phyloP scores from a whole-genome alignment of 169 alveolate species.

The Plasmodium gonderi region DNA sequence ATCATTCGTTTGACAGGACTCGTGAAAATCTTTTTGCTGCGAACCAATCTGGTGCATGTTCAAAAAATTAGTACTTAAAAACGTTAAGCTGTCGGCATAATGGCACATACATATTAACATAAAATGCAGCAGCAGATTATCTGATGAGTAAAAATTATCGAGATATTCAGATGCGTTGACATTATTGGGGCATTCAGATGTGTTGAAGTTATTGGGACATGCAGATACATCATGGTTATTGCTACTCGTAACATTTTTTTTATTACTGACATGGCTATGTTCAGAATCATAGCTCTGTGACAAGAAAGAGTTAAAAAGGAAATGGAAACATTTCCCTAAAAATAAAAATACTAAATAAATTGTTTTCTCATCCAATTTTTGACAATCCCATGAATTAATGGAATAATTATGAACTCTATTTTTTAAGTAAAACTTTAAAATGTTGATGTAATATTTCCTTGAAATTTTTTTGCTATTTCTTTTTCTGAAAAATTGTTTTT shows the following conservation, averaged over 20 bases:
- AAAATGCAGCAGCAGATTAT: slow-evolving; percentile 18
- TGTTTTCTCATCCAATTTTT: slow-evolving; percentile 38
- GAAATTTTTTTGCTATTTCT: slow-evolving; percentile 24
- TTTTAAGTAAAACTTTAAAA: slow-evolving; percentile 47
- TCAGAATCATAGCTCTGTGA: background rate
- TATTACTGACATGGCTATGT: background rate
- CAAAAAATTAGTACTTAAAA: slow-evolving; percentile 22
- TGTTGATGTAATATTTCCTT: slow-evolving; percentile 43
- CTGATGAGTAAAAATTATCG: background rate
- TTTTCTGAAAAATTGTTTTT: slow-evolving; percentile 19
- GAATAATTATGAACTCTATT: slow-evolving; percentile 35
- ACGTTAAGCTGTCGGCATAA: slow-evolving; percentile 46
- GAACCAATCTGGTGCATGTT: background rate
- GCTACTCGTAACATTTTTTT: background rate
- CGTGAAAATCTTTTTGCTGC: background rate
- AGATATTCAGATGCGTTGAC: background rate
- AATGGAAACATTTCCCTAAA: slow-evolving; percentile 48
- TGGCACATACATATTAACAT: slow-evolving; percentile 38
- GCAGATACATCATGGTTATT: background rate
- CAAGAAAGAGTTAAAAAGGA: slow-evolving; percentile 30
- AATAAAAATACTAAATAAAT: slow-evolving; percentile 53
- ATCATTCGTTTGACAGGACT: background rate
- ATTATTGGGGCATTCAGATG: too few species aligned
- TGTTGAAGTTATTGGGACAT: background rate
- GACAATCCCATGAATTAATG: slow-evolving; percentile 7